A percentile compares a stretch with the other conserved stretches of the same genome.
phyloP scores from a whole-genome alignment of 176 grass and related monocot genomes.

The Cocos nucifera region DNA sequence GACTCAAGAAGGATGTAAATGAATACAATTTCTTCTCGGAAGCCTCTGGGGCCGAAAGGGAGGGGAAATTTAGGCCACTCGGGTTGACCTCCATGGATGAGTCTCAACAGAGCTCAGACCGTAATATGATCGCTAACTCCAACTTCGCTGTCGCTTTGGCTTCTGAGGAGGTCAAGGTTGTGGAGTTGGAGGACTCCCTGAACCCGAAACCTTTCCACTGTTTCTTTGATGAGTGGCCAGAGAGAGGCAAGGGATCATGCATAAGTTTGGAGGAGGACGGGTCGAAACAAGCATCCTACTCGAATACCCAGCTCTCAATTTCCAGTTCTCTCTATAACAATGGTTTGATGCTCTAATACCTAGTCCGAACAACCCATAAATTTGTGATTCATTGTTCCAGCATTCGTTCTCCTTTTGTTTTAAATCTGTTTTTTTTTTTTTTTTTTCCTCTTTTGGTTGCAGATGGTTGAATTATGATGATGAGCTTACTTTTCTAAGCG shows the following conservation, averaged over 20 bases:
- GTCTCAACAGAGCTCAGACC: not conserved
- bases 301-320: constrained; percentile 11
- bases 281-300: not conserved
- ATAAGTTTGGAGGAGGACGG: constrained; percentile 1
- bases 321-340: not conserved
- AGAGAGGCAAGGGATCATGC: not conserved
- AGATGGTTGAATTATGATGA: no score
- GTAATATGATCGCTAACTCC: not conserved
- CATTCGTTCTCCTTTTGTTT: no score
- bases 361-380: no score
- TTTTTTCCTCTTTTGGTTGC: no score
- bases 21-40: constrained; percentile 17
- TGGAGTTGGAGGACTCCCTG: not conserved
- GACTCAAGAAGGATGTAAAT: constrained; percentile 12
- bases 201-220: constrained; percentile 32
- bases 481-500: no score
- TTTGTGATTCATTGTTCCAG: no score
- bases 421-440: no score
- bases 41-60: not conserved
- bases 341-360: no score
- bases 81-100: not conserved
- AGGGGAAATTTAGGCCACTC: not conserved
- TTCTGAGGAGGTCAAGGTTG: constrained; percentile 8
- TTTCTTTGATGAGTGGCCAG: constrained; percentile 26
- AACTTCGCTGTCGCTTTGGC: constrained; percentile 10